A percentile compares a stretch with the other conserved stretches of the same genome.
Conservation (phyloP, 1,284 basidiomycete genomes). For the Cutaneotrichosporon cyanovorans region DNA sequence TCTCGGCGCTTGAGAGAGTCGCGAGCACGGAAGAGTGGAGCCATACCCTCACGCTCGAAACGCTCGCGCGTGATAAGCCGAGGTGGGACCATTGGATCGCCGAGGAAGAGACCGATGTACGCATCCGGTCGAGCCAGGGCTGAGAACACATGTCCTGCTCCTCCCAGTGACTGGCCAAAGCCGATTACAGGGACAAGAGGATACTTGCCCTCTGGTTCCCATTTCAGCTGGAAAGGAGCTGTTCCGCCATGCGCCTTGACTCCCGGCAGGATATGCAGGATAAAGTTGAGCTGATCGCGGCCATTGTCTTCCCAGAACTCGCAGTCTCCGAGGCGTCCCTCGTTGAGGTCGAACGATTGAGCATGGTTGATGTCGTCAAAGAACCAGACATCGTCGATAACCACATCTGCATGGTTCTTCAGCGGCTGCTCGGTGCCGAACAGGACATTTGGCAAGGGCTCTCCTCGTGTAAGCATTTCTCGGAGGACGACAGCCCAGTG, state of each 20-base stretch:
- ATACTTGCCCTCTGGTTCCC: slow-evolving; percentile 4
- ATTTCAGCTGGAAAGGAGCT: slow-evolving; percentile 5
- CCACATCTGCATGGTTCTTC: neutral
- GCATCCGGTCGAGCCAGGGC: slow-evolving; percentile 4
- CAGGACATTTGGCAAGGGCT: neutral
- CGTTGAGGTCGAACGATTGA: slow-evolving; percentile 62
- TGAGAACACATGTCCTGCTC: slow-evolving; percentile 25
- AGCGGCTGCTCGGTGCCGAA: slow-evolving; percentile 7
- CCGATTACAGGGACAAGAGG: slow-evolving; percentile 3
- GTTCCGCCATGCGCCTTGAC: neutral
- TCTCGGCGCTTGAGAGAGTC: slow-evolving; percentile 12
- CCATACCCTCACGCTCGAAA: neutral
- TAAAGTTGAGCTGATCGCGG: slow-evolving; percentile 43
- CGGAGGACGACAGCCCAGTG: slow-evolving; percentile 59
- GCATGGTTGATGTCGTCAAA: slow-evolving; percentile 72
- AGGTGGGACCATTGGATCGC: slow-evolving; percentile 51
- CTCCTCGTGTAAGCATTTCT: slow-evolving; percentile 39
- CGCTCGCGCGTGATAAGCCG: neutral
- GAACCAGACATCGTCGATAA: slow-evolving; percentile 67
- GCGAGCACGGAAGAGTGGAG: slow-evolving; percentile 1
- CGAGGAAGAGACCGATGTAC: slow-evolving; percentile 48
- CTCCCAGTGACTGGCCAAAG: slow-evolving; percentile 65
- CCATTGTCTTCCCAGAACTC: slow-evolving; percentile 39
- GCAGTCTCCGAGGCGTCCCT: slow-evolving; percentile 46
- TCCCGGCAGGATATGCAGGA: slow-evolving; percentile 47